A percentile compares a stretch with the other conserved stretches of the same genome.
These are phyloP conservation scores for Arabidopsis arenosa DNA, from an alignment of 345 rosid species.

Conservation along the genomic window DNA sequence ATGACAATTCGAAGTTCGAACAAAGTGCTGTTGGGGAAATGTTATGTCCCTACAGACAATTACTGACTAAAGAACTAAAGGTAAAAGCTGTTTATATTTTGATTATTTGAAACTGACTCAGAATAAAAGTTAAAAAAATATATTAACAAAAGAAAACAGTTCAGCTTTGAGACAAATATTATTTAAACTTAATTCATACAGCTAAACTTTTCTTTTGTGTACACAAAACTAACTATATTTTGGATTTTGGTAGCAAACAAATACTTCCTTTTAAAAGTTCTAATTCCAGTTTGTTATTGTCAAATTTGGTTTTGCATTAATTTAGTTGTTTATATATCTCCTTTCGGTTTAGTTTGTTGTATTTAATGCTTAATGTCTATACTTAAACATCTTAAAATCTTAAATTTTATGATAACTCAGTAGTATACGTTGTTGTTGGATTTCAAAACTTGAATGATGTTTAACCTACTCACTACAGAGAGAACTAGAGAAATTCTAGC, in stretches of 20 bases:
- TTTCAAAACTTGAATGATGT: too few relatives aligned
- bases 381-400: neutral
- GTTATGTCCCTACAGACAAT: slow-evolving; percentile 34
- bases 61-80: slow-evolving; percentile 30
- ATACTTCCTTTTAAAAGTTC: slow-evolving; percentile 6
- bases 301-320: neutral
- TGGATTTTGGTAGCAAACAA: slow-evolving; percentile 22
- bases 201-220: neutral
- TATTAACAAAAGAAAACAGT: slow-evolving; percentile 23
- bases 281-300: slow-evolving; percentile 5
- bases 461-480: too few relatives aligned
- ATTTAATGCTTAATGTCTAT: neutral
- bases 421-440: too few relatives aligned
- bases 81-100: slow-evolving; percentile 19
- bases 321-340: neutral
- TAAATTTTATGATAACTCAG: too few relatives aligned
- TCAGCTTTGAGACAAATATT: slow-evolving; percentile 19
- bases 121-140: slow-evolving; percentile 3
- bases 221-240: neutral
- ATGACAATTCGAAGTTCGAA: slow-evolving; percentile 33
- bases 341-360: neutral
- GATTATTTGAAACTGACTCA: slow-evolving; percentile 1
- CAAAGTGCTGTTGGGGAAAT: slow-evolving; percentile 9
- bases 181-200: neutral
- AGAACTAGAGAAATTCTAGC: too few relatives aligned